These are phyloP conservation scores for Claviceps paspali DNA, from an alignment of 2,329 filamentous ascomycete species.

Conservation along the genomic window DNA sequence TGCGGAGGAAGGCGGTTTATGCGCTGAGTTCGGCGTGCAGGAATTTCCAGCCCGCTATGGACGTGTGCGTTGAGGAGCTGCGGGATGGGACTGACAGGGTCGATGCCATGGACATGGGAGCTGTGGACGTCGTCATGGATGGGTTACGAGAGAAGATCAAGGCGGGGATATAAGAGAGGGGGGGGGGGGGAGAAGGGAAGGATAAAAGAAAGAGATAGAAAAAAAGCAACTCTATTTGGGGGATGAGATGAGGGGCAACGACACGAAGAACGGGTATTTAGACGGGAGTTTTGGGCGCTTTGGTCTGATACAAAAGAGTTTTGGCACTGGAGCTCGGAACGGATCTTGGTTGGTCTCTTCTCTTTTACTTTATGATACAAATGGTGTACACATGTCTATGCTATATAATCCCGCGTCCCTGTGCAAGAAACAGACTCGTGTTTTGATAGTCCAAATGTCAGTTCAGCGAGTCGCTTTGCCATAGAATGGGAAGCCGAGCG, in stretches of 20 bases:
- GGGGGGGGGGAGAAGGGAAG: background rate
- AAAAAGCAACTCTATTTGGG: too few species aligned
- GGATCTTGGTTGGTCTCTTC: background rate
- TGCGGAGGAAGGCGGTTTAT: constrained; percentile 76
- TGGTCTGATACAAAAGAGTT: constrained; percentile 4
- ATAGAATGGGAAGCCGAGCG: constrained; percentile 50
- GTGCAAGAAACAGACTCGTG: background rate
- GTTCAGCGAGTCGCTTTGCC: constrained; percentile 44
- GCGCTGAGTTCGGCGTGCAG: constrained; percentile 73
- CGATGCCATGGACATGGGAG: constrained; percentile 80
- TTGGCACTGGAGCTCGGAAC: background rate
- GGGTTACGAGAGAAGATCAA: constrained; percentile 42
- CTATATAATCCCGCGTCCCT: background rate
- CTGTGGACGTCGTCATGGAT: constrained; percentile 60
- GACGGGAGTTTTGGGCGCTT: constrained; percentile 19
- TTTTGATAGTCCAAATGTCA: background rate
- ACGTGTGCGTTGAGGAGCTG: constrained; percentile 49
- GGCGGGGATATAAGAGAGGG: constrained; percentile 9
- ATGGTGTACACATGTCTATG: constrained; percentile 19
- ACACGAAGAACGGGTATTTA: constrained; percentile 12
- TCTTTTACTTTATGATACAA: constrained; percentile 14
- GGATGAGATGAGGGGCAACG: too few species aligned
- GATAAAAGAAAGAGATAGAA: background rate
- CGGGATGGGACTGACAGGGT: constrained; percentile 39
- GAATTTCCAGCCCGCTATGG: constrained; percentile 78